Evolutionary conservation across 257 asterid species (phyloP).

Genomic region (Coffea canephora): DNA sequence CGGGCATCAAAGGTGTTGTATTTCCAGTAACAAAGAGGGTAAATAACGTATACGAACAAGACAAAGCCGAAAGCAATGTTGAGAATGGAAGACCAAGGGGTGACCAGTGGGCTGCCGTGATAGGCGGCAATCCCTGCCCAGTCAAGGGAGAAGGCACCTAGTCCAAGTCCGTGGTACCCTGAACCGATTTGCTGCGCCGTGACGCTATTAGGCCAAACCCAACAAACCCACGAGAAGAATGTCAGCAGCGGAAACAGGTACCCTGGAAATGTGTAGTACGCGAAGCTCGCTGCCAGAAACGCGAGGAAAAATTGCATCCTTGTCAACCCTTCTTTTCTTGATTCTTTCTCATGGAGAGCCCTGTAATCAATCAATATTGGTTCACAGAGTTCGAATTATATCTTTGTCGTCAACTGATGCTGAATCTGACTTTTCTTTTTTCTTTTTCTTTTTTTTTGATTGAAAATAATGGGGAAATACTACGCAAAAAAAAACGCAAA

Average conservation of each 20-base stretch:
- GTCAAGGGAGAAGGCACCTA: constrained; percentile 96
- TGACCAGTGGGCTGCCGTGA: constrained; percentile 94
- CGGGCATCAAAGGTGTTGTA: constrained; percentile 82
- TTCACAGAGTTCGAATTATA: background rate
- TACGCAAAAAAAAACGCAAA: background rate
- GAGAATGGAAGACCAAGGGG: constrained; percentile 81
- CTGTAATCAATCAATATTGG: constrained; percentile 30
- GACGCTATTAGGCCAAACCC: constrained; percentile 88
- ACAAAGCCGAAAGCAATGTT: constrained; percentile 79
- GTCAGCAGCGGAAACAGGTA: constrained; percentile 80
- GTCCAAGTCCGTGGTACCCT: constrained; percentile 89
- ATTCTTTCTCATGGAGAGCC: constrained; percentile 93
- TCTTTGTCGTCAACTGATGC: too few species aligned
- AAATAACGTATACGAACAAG: constrained; percentile 83
- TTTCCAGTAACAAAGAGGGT: constrained; percentile 95
- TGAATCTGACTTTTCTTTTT: too few species aligned
- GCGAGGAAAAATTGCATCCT: constrained; percentile 86
- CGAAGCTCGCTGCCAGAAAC: constrained; percentile 69
- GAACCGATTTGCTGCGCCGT: constrained; percentile 99
- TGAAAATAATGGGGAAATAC: background rate
- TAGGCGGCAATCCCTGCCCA: constrained; percentile 99
- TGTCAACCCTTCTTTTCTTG: constrained; percentile 58
- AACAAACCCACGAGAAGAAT: constrained; percentile 98
- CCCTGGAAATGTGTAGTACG: constrained; percentile 82
- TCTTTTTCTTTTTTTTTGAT: too few species aligned